These are phyloP conservation scores for Lomentospora prolificans DNA, from an alignment of 2,329 filamentous ascomycete genomes.

Conservation along the genomic window DNA sequence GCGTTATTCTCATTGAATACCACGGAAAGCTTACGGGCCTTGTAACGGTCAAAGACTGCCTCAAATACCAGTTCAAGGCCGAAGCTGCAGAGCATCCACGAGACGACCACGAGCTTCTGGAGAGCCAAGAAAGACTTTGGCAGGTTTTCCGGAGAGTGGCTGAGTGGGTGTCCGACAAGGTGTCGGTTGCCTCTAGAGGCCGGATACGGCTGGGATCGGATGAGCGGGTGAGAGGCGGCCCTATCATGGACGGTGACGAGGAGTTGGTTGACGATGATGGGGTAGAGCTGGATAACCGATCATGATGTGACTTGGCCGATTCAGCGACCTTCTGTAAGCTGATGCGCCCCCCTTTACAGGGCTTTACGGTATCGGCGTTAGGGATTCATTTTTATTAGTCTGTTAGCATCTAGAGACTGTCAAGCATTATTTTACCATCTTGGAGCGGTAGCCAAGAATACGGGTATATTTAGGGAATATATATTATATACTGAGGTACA, in stretches of 20 bases:
- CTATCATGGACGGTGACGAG: slow-evolving; percentile 32
- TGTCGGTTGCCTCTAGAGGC: slow-evolving; percentile 44
- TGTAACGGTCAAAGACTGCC: slow-evolving; percentile 91
- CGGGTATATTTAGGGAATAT: neutral
- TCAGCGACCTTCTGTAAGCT: neutral
- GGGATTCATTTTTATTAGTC: neutral
- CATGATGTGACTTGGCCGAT: neutral
- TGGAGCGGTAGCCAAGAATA: neutral
- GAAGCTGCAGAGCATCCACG: slow-evolving; percentile 72
- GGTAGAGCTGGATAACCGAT: slow-evolving; percentile 29
- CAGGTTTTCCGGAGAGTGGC: slow-evolving; percentile 39
- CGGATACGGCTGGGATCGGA: slow-evolving; percentile 41
- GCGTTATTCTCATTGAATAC: slow-evolving; percentile 88
- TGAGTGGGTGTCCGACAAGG: slow-evolving; percentile 48
- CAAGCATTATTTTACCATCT: no score
- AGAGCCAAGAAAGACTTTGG: slow-evolving; percentile 59
- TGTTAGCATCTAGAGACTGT: neutral
- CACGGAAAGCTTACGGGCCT: slow-evolving; percentile 74
- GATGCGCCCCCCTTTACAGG: no score
- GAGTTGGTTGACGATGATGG: slow-evolving; percentile 28
- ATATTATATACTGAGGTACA: neutral
- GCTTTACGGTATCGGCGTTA: no score
- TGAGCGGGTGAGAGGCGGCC: slow-evolving; percentile 35
- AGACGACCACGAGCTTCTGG: slow-evolving; percentile 44
- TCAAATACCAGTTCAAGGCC: slow-evolving; percentile 95